Conservation (phyloP, 306 rosid species). For the Acacia melanoxylon region DNA sequence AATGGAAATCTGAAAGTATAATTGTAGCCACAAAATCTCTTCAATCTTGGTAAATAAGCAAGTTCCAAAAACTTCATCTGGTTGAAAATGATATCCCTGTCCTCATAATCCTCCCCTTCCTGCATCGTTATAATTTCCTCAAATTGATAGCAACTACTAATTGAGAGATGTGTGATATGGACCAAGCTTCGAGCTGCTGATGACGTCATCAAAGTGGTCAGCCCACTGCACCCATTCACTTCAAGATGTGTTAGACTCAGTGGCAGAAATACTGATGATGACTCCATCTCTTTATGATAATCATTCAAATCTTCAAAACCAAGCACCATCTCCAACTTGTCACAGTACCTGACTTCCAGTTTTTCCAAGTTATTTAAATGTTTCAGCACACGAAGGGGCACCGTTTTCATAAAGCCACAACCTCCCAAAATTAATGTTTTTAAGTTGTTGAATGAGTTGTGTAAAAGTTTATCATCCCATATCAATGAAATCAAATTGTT, state of each 20-base stretch:
- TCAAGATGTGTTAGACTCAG: neutral
- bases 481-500: too few species aligned
- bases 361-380: too few species aligned
- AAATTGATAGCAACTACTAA: accelerated
- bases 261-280: neutral
- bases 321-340: too few species aligned
- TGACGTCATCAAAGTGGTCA: neutral
- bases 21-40: neutral
- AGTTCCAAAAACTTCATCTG: neutral
- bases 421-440: too few species aligned
- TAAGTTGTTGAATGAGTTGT: too few species aligned
- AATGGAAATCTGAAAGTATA: too few species aligned
- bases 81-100: neutral
- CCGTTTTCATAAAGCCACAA: too few species aligned
- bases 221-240: accelerated
- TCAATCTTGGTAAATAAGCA: neutral
- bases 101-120: neutral
- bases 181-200: neutral
- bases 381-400: too few species aligned
- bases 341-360: too few species aligned
- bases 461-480: too few species aligned
- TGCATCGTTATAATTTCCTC: neutral
- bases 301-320: too few species aligned
- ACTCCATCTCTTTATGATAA: too few species aligned
- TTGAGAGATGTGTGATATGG: neutral